Percentiles rank a stretch among this genome's conserved stretches.
phyloP scores from a whole-genome alignment of 305 asterid genomes.

The Stenogyne calaminthoides region DNA sequence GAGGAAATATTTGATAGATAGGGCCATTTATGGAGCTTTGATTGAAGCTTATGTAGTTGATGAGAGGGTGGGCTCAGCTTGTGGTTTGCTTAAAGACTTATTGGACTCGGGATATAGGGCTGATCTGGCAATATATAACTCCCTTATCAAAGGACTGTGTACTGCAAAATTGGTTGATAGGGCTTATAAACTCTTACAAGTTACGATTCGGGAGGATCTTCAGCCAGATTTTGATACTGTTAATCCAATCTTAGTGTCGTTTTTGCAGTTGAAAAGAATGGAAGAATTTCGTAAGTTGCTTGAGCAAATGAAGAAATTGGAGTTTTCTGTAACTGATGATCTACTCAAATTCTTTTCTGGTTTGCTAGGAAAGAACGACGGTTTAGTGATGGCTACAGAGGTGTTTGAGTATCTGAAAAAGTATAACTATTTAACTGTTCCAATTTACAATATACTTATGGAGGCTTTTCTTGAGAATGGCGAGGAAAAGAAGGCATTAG shows the following conservation, averaged over 20 bases:
- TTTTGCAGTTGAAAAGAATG: slow-evolving; percentile 65
- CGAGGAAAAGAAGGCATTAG: slow-evolving; percentile 61
- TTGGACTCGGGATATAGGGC: slow-evolving; percentile 88
- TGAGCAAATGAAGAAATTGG: slow-evolving; percentile 66
- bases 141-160: slow-evolving; percentile 83
- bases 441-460: slow-evolving; percentile 66
- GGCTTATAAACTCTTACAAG: slow-evolving; percentile 79
- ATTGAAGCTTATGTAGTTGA: slow-evolving; percentile 78
- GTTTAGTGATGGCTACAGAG: slow-evolving; percentile 53
- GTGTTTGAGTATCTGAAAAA: slow-evolving; percentile 62
- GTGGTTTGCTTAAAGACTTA: slow-evolving; percentile 83
- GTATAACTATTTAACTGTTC: slow-evolving; percentile 40
- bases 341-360: slow-evolving; percentile 59
- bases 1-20: slow-evolving; percentile 66
- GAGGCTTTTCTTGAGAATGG: slow-evolving; percentile 65
- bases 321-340: slow-evolving; percentile 44
- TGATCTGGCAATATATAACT: slow-evolving; percentile 75
- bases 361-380: slow-evolving; percentile 46
- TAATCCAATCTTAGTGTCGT: slow-evolving; percentile 65
- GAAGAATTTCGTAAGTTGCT: slow-evolving; percentile 65
- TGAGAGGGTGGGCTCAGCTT: slow-evolving; percentile 75
- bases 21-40: slow-evolving; percentile 80
- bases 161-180: slow-evolving; percentile 58
- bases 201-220: slow-evolving; percentile 75
- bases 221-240: slow-evolving; percentile 73